phyloP scores from a whole-genome alignment of 1,284 basidiomycete species.

The Trichosporon sp. region DNA sequence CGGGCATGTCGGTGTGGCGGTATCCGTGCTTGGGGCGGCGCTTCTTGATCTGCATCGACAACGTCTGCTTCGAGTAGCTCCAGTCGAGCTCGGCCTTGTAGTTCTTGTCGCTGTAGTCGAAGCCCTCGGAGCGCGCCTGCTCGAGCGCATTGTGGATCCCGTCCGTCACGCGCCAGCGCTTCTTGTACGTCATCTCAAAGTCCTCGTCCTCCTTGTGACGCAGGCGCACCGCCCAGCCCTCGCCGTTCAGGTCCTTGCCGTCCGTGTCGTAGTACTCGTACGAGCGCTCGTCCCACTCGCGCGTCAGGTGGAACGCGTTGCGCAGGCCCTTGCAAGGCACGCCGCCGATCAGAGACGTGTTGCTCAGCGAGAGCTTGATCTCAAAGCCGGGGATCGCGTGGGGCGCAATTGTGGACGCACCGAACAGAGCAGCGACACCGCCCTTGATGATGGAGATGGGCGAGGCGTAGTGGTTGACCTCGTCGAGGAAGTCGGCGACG shows the following conservation, averaged over 20 bases:
- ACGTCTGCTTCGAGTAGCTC: conserved; percentile 25
- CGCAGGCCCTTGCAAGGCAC: conserved; percentile 16
- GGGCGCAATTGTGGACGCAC: conserved; percentile 1
- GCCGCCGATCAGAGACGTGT: conserved; percentile 22
- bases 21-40: neutral
- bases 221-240: conserved; percentile 25
- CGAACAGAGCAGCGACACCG: conserved; percentile 18
- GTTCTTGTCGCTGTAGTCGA: conserved; percentile 21
- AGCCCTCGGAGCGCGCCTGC: conserved; percentile 22
- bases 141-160: conserved; percentile 13
- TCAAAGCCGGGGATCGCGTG: conserved; percentile 22
- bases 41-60: conserved; percentile 24
- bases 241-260: conserved; percentile 1
- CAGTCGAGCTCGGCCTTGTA: conserved; percentile 27
- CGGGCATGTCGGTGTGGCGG: conserved; percentile 21
- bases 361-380: conserved; percentile 25
- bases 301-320: conserved; percentile 18
- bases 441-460: conserved; percentile 19
- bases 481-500: conserved; percentile 15
- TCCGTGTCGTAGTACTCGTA: conserved; percentile 27
- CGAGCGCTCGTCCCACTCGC: neutral
- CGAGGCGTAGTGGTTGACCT: conserved; percentile 19
- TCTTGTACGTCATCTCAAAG: conserved; percentile 26
- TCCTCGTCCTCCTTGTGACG: conserved; percentile 25
- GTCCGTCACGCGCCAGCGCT: conserved; percentile 20